A percentile compares a stretch with the other conserved stretches of the same genome.
Evolutionary conservation across 2,329 filamentous ascomycete genomes (phyloP).

Genomic region (Purpureocillium takamizusanense): DNA sequence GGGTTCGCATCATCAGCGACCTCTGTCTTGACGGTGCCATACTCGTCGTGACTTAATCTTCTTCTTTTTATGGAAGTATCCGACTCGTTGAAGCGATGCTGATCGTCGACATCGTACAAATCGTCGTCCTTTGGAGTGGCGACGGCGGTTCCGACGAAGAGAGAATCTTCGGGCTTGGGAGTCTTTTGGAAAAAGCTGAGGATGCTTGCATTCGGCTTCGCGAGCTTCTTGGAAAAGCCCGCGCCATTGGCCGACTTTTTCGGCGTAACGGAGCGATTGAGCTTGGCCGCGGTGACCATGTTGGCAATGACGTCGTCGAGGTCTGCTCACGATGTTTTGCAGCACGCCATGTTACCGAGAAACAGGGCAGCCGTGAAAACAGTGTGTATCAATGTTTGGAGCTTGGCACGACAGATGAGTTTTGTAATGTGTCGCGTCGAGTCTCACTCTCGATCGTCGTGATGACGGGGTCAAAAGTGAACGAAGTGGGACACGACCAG

Average conservation of each 20-base stretch:
- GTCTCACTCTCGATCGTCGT: too few relatives aligned
- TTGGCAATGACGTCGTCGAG: conserved; percentile 5
- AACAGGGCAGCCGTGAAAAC: not conserved
- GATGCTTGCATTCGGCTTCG: conserved; percentile 54
- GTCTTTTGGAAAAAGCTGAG: conserved; percentile 68
- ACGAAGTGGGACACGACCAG: conserved; percentile 1
- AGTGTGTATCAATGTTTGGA: too few relatives aligned
- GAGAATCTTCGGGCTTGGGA: conserved; percentile 46
- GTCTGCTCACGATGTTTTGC: not conserved
- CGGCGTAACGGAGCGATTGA: conserved; percentile 20
- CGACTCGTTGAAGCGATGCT: conserved; percentile 23
- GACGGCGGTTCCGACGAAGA: conserved; percentile 38
- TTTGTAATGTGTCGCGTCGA: too few relatives aligned
- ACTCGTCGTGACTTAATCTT: conserved; percentile 15
- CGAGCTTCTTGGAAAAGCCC: conserved; percentile 22
- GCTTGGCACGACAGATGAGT: too few relatives aligned
- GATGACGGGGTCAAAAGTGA: too few relatives aligned
- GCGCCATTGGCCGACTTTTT: conserved; percentile 17
- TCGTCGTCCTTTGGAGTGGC: conserved; percentile 15
- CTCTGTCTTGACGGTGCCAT: not conserved
- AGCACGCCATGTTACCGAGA: too few relatives aligned
- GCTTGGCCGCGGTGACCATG: conserved; percentile 26
- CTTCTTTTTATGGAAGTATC: conserved; percentile 20
- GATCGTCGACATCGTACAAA: conserved; percentile 16
- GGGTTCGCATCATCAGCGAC: too few relatives aligned